These are phyloP conservation scores for Tolypocladium sp. DNA, from an alignment of 2,329 filamentous ascomycete species.

Conservation along the genomic window DNA sequence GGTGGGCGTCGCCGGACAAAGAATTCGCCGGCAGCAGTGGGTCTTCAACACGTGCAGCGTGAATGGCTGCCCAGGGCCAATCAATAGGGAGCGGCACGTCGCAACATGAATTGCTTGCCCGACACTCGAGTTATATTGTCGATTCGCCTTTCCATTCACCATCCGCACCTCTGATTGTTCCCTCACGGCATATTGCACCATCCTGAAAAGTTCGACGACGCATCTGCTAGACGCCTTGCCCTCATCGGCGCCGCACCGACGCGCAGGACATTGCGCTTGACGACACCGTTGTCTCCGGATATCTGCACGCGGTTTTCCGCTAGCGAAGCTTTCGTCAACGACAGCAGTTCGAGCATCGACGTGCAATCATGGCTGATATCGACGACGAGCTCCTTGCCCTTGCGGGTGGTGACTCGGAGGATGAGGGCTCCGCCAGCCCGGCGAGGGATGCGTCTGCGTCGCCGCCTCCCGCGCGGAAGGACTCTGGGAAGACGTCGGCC, in stretches of 20 bases:
- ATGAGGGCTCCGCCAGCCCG: constrained; percentile 44
- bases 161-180: background rate
- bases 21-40: background rate
- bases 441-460: constrained; percentile 48
- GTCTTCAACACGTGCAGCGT: background rate
- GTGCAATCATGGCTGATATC: constrained; percentile 66
- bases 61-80: background rate
- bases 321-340: background rate
- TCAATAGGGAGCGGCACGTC: background rate
- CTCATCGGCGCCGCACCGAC: background rate
- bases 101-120: background rate
- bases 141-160: background rate
- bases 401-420: constrained; percentile 67
- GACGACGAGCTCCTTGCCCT: constrained; percentile 92
- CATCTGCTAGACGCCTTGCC: background rate
- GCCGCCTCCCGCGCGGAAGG: constrained; percentile 28
- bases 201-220: background rate
- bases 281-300: background rate
- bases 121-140: background rate
- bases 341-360: background rate
- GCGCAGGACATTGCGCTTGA: background rate
- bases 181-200: background rate
- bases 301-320: background rate
- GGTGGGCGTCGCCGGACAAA: background rate
- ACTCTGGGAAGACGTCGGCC: constrained; percentile 18